Percentiles rank a stretch among this genome's conserved stretches.
These are phyloP conservation scores for Aspergillus felis DNA, from an alignment of 2,329 filamentous ascomycete genomes.

Conservation along the genomic window DNA sequence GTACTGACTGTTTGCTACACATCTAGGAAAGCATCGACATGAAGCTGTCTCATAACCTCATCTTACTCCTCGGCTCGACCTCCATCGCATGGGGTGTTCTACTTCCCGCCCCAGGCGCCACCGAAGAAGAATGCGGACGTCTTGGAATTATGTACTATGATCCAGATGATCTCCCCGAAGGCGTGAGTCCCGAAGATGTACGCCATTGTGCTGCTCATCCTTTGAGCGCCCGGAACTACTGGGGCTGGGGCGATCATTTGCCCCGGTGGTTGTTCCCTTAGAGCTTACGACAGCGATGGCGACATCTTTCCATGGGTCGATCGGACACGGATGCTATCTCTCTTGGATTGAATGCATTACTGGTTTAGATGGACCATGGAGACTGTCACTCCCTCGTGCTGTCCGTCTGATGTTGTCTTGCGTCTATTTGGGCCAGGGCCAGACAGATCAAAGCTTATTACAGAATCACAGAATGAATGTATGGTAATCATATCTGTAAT, in stretches of 20 bases:
- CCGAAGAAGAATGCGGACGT: background rate
- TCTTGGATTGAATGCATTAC: too few relatives aligned
- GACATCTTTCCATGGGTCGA: too few relatives aligned
- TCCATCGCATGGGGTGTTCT: background rate
- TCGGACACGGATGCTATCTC: too few relatives aligned
- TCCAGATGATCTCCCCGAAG: conserved; percentile 2
- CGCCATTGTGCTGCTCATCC: conserved; percentile 4
- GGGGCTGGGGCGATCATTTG: background rate
- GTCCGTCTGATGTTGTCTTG: too few relatives aligned
- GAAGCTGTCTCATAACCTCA: background rate
- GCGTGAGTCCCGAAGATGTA: background rate
- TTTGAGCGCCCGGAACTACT: background rate
- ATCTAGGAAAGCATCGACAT: background rate
- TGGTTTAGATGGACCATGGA: too few relatives aligned
- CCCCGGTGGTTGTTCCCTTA: background rate
- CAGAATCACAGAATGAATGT: too few relatives aligned
- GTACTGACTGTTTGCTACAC: background rate
- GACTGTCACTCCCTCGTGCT: too few relatives aligned
- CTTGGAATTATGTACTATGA: conserved; percentile 4
- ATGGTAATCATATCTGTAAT: too few relatives aligned
- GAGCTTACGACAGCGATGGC: background rate
- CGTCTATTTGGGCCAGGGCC: too few relatives aligned
- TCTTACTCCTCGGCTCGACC: background rate
- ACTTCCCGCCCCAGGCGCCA: background rate
- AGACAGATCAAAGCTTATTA: too few relatives aligned